Conservation (phyloP, 768 basidiomycete species). For the button mushroom (Agaricus bisporus) region DNA sequence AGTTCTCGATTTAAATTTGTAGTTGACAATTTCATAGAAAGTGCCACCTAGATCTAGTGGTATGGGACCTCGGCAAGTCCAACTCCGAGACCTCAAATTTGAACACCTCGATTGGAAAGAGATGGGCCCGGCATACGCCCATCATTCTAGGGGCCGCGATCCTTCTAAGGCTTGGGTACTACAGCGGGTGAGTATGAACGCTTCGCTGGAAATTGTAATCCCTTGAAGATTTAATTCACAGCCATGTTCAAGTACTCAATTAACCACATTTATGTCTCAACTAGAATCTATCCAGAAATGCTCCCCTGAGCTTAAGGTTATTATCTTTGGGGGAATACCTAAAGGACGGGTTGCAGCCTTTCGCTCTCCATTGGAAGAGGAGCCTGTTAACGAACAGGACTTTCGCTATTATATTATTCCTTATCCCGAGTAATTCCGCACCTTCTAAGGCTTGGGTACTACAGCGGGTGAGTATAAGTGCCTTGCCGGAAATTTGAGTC, state of each 20-base stretch:
- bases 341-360: neutral
- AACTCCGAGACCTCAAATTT: neutral
- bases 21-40: too few relatives aligned
- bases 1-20: too few relatives aligned
- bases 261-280: neutral
- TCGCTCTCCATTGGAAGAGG: neutral
- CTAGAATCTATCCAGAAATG: neutral
- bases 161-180: neutral
- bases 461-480: neutral
- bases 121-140: neutral
- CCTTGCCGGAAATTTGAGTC: neutral
- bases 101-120: neutral
- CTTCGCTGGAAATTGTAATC: neutral
- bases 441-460: neutral
- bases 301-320: neutral
- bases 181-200: neutral
- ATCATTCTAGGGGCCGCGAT: too few relatives aligned
- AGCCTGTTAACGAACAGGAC: too few relatives aligned
- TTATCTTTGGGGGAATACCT: neutral
- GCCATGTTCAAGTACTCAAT: neutral
- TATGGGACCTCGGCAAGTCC: neutral
- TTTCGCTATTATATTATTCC: neutral
- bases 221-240: neutral
- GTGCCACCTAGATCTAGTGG: too few relatives aligned
- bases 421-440: neutral